Evolutionary conservation across 140 eudicot species (phyloP).

Genomic region (Senecio squalidus): DNA sequence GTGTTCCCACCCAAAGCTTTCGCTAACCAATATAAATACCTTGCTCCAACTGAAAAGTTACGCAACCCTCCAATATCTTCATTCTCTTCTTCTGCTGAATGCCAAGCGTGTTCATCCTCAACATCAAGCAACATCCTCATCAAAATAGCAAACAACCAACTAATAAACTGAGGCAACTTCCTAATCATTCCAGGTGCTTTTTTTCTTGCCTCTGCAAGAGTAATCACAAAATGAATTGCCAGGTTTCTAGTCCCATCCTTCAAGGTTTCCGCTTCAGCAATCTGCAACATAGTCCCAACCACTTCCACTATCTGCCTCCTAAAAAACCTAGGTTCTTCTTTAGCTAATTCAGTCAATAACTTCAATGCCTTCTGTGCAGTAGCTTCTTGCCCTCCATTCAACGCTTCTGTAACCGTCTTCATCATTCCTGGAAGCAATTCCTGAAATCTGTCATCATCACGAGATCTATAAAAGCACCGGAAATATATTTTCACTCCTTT

Average conservation of each 20-base stretch:
- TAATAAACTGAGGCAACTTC: constrained; percentile 58
- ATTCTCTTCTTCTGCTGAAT: constrained; percentile 41
- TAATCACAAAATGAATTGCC: constrained; percentile 55
- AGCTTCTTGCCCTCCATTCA: constrained; percentile 40
- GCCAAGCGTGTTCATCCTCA: constrained; percentile 62
- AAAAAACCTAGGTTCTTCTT: constrained; percentile 51
- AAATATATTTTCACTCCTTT: constrained; percentile 42
- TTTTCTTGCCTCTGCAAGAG: constrained; percentile 60
- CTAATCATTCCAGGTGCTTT: constrained; percentile 73
- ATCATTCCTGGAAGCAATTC: constrained; percentile 56
- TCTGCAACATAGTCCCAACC: constrained; percentile 56
- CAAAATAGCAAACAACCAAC: constrained; percentile 43
- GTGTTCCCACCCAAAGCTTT: constrained; percentile 63
- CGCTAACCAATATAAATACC: constrained; percentile 53
- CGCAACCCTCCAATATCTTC: constrained; percentile 63
- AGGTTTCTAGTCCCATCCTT: constrained; percentile 61
- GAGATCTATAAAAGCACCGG: constrained; percentile 40
- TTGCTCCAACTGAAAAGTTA: constrained; percentile 57
- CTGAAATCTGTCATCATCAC: constrained; percentile 45
- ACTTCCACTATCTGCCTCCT: constrained; percentile 50
- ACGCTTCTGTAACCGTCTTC: constrained; percentile 50
- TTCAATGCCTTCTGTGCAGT: constrained; percentile 55
- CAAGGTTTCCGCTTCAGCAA: constrained; percentile 46
- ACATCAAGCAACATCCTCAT: constrained; percentile 62
- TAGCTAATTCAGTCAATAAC: constrained; percentile 53